Evolutionary conservation across 257 asterid species (phyloP), one percentile per base, ranked within the genome.

Genomic region (Capsicum pubescens): DNA sequence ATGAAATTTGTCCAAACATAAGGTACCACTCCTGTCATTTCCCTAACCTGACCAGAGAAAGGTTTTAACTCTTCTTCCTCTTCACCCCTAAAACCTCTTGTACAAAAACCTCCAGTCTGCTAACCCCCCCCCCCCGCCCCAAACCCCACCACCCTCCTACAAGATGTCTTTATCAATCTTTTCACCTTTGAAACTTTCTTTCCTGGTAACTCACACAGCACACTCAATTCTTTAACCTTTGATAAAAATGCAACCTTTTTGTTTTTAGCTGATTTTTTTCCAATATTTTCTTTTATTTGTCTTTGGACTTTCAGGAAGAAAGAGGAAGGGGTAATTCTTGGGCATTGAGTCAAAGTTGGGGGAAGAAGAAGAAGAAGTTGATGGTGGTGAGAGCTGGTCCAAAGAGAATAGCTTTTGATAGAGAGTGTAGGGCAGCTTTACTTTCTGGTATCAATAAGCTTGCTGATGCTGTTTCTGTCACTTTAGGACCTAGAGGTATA

Each of bases 401-500:
- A 9, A 97, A 93, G 90, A 93, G 97, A 88, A 91, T 97, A 72
- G 93, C 87, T 80, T 93, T 91, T 84, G 99, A 91, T 39, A 84
- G 82, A 64, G 94, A 92, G 68, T 93, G 98, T 86, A 90, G 98
- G 84, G 94, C 90, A 69, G 89, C 92, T 54, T 89, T 97, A 80
- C 94, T 95, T 86, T 88, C 91, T 64, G 99, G 99, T 63, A 92
- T 97, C 87, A 93, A 93, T 88, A 95, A 95, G 90, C 97, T 95
- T 59, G 98, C 99, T 26, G 98, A 97, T 92, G 97, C 94, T 86
- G 98, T 97, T 91, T 92, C 98, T 64, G 94, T 95, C 61, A 97
- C 99, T 19, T 87, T 97, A 66, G 98, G 99, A 81, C 98, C 98
- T 82, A 95, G 86, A 92, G 99, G 98, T 87, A 71, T 69, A 71